Evolutionary conservation across 2,329 filamentous ascomycete genomes (phyloP).

Genomic region (Ramularia endophylla): DNA sequence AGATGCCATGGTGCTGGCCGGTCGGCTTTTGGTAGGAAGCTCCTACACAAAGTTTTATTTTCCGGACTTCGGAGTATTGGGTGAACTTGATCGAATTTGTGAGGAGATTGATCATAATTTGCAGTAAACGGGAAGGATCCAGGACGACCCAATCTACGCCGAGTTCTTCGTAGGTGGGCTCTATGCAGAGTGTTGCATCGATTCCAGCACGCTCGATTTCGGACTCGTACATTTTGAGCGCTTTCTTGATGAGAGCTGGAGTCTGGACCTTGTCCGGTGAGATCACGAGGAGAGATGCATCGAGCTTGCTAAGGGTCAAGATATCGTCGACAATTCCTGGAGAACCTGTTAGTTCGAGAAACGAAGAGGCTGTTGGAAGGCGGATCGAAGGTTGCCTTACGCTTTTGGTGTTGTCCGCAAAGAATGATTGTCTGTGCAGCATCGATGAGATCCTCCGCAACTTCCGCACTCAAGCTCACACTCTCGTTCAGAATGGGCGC

Average conservation of each 20-base stretch:
- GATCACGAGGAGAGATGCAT: slow-evolving; percentile 39
- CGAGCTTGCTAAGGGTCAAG: slow-evolving; percentile 41
- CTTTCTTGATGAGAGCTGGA: slow-evolving; percentile 30
- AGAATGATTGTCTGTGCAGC: slow-evolving; percentile 38
- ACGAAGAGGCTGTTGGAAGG: too few relatives aligned
- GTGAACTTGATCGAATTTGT: slow-evolving; percentile 46
- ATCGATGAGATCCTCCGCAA: slow-evolving; percentile 23
- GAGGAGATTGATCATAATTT: slow-evolving; percentile 40
- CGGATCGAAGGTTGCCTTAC: too few relatives aligned
- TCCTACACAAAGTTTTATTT: slow-evolving; percentile 35
- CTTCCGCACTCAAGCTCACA: slow-evolving; percentile 13
- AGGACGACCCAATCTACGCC: slow-evolving; percentile 36
- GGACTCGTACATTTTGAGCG: slow-evolving; percentile 30
- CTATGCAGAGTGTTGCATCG: slow-evolving; percentile 24
- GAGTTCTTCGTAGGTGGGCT: slow-evolving; percentile 33
- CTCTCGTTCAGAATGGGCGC: slow-evolving; percentile 22
- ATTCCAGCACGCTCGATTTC: slow-evolving; percentile 26
- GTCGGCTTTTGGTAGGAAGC: slow-evolving; percentile 30
- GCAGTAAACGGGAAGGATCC: slow-evolving; percentile 39
- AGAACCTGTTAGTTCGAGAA: too few relatives aligned
- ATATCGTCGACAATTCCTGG: slow-evolving; percentile 42
- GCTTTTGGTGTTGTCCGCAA: slow-evolving; percentile 43
- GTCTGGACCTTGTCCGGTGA: slow-evolving; percentile 36
- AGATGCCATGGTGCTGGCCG: slow-evolving; percentile 29
- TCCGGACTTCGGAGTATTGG: slow-evolving; percentile 29